Evolutionary conservation across 1,284 basidiomycete species (phyloP).

Genomic region (Leucoagaricus sp.): DNA sequence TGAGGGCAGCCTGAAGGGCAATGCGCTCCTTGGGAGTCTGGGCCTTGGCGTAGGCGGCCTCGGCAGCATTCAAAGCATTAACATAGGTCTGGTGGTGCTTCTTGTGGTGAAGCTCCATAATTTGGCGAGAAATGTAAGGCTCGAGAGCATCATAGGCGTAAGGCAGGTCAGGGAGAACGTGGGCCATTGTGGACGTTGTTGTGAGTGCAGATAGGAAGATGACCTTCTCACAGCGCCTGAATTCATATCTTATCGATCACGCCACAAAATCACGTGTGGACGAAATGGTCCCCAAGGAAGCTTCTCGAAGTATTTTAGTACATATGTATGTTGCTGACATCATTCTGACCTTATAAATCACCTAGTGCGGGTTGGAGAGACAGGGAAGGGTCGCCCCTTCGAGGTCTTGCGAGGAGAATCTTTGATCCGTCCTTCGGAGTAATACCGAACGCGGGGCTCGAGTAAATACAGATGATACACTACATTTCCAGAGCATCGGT

Average conservation of each 20-base stretch:
- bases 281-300: neutral
- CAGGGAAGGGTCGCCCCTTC: too few relatives aligned
- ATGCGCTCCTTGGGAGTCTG: slow-evolving; percentile 79
- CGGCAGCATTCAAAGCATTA: slow-evolving; percentile 89
- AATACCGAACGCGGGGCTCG: too few relatives aligned
- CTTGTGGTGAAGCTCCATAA: slow-evolving; percentile 93
- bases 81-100: slow-evolving; percentile 97
- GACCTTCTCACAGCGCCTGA: neutral
- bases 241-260: slow-evolving; percentile 11
- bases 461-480: too few relatives aligned
- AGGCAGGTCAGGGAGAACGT: slow-evolving; percentile 77
- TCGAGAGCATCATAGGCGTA: slow-evolving; percentile 90
- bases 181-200: slow-evolving; percentile 8
- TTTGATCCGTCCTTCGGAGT: too few relatives aligned
- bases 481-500: neutral
- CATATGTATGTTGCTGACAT: neutral
- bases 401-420: too few relatives aligned
- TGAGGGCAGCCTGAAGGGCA: slow-evolving; percentile 52
- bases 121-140: slow-evolving; percentile 77
- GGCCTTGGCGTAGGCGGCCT: slow-evolving; percentile 77
- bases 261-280: neutral
- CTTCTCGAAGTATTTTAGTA: neutral
- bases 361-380: neutral
- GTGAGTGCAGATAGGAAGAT: neutral
- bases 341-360: neutral